phyloP scores from a whole-genome alignment of 1,139 yeast genomes.

The Suhomyces taliae region DNA sequence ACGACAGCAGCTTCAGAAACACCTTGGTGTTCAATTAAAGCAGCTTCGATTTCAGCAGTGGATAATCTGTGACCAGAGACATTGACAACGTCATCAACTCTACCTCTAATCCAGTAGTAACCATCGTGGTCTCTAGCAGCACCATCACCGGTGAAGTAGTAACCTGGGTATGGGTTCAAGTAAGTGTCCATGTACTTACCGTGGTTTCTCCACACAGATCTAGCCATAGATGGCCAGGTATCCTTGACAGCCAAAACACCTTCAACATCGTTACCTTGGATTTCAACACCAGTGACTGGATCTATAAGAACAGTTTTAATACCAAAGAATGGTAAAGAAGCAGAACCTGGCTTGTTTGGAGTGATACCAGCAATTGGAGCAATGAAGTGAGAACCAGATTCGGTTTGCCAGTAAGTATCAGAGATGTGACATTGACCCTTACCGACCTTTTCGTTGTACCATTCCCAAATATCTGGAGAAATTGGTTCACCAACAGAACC shows the following conservation, averaged over 20 bases:
- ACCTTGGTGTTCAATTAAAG: slow-evolving; percentile 72
- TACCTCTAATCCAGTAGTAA: slow-evolving; percentile 96
- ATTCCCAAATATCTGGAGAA: slow-evolving; percentile 97
- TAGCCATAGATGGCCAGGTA: slow-evolving; percentile 98
- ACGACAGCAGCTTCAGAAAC: slow-evolving; percentile 96
- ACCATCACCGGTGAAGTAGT: slow-evolving; percentile 98
- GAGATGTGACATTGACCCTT: slow-evolving; percentile 81
- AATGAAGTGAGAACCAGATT: slow-evolving; percentile 93
- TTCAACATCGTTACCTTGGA: slow-evolving; percentile 87
- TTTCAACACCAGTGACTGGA: slow-evolving; percentile 84
- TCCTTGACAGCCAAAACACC: slow-evolving; percentile 90
- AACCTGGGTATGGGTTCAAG: slow-evolving; percentile 93
- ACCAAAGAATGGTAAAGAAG: slow-evolving; percentile 95
- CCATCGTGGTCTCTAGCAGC: slow-evolving; percentile 98
- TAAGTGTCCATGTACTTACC: slow-evolving; percentile 89
- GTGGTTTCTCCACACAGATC: slow-evolving; percentile 93
- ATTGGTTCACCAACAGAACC: slow-evolving; percentile 99
- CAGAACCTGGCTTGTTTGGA: slow-evolving; percentile 97
- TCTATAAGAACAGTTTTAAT: slow-evolving; percentile 87
- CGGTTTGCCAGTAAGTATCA: slow-evolving; percentile 99
- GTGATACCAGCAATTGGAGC: slow-evolving; percentile 94
- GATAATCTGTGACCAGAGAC: slow-evolving; percentile 97
- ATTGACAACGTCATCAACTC: slow-evolving; percentile 98
- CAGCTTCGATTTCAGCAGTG: slow-evolving; percentile 96
- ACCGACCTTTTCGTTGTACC: slow-evolving; percentile 94